Percentiles rank a stretch among this genome's conserved stretches.
These are phyloP conservation scores for Aspergillus floridensis DNA, from an alignment of 2,329 filamentous ascomycete species.

Conservation along the genomic window DNA sequence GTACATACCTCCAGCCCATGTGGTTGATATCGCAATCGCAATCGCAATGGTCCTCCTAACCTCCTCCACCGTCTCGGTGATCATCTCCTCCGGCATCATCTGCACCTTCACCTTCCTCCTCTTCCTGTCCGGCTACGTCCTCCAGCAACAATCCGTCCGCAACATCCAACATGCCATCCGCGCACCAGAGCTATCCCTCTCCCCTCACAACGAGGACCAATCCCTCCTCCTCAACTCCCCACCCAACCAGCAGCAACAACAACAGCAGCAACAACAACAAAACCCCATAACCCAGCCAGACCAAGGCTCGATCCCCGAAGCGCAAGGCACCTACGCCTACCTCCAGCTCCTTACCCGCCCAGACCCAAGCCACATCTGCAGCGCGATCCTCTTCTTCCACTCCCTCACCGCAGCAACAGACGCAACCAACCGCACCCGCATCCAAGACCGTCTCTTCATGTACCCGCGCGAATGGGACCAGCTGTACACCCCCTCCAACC, in stretches of 20 bases:
- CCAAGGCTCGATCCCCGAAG: neutral
- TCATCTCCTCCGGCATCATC: constrained; percentile 53
- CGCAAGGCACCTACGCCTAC: constrained; percentile 38
- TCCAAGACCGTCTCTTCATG: constrained; percentile 45
- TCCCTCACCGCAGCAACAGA: constrained; percentile 26
- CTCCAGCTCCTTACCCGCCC: constrained; percentile 45
- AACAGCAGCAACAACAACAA: neutral
- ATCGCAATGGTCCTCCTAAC: constrained; percentile 46
- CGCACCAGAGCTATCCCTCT: constrained; percentile 14
- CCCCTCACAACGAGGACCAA: neutral
- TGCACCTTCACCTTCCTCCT: constrained; percentile 75
- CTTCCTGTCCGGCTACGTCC: constrained; percentile 81
- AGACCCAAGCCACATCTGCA: constrained; percentile 46
- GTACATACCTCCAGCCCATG: too few species aligned
- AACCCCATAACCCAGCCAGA: neutral
- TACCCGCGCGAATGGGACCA: constrained; percentile 47
- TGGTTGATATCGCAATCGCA: too few species aligned
- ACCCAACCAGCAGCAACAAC: neutral
- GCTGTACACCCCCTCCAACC: constrained; percentile 23
- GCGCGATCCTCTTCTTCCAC: constrained; percentile 45
- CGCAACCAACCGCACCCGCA: constrained; percentile 26
- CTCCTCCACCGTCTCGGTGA: constrained; percentile 44
- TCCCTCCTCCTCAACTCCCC: neutral
- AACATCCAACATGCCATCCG: constrained; percentile 71
- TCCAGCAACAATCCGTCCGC: constrained; percentile 81